Evolutionary conservation across 805 yeast species (phyloP).

Genomic region (Lipomyces chichibuensis): DNA sequence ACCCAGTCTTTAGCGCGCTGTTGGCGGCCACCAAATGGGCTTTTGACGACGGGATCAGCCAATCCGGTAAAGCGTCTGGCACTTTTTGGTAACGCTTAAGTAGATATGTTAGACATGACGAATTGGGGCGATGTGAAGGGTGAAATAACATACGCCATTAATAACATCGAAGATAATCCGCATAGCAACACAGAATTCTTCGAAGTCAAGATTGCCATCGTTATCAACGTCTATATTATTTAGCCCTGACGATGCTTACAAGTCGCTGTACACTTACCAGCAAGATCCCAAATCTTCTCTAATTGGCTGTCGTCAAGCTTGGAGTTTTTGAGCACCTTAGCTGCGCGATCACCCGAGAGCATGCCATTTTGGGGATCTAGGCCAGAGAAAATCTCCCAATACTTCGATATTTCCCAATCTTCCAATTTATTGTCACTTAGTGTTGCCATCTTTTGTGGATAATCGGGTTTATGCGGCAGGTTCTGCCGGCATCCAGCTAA

Average conservation of each 20-base stretch:
- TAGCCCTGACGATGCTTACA: background rate
- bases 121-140: background rate
- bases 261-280: slow-evolving; percentile 41
- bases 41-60: slow-evolving; percentile 92
- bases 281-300: slow-evolving; percentile 84
- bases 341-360: slow-evolving; percentile 80
- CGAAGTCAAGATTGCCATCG: slow-evolving; percentile 91
- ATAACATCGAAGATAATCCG: slow-evolving; percentile 88
- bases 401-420: slow-evolving; percentile 87
- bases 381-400: slow-evolving; percentile 96
- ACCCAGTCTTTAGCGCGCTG: slow-evolving; percentile 55
- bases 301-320: slow-evolving; percentile 76
- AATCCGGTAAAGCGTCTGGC: slow-evolving; percentile 78
- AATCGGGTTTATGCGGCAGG: background rate
- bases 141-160: slow-evolving; percentile 58
- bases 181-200: slow-evolving; percentile 98
- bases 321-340: slow-evolving; percentile 86
- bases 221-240: slow-evolving; percentile 70
- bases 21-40: slow-evolving; percentile 85
- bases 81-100: slow-evolving; percentile 46
- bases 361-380: slow-evolving; percentile 79
- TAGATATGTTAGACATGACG: background rate
- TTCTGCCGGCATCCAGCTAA: background rate
- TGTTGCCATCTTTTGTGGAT: slow-evolving; percentile 19
- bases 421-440: slow-evolving; percentile 30